Percentiles rank a stretch among this genome's conserved stretches.
Conservation (phyloP, 1,284 basidiomycete genomes). For the Ganoderma resinaceum region DNA sequence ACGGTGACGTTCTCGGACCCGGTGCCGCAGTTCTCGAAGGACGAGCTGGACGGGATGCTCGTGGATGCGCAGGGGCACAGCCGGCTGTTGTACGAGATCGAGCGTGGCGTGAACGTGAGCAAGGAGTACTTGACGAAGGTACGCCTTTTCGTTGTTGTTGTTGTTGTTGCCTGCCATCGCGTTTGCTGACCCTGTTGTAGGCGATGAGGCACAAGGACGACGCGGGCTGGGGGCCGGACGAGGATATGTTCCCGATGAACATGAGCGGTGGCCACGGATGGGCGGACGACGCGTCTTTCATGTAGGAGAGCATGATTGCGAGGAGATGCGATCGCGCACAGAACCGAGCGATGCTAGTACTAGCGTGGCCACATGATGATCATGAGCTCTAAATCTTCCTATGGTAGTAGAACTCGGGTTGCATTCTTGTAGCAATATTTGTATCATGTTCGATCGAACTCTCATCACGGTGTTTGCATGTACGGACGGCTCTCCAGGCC, state of each 20-base stretch:
- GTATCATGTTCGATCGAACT: conserved; percentile 17
- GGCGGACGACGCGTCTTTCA: conserved; percentile 27
- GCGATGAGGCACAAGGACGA: conserved; percentile 42
- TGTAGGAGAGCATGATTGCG: background rate
- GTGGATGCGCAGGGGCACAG: conserved; percentile 65
- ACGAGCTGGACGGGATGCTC: conserved; percentile 71
- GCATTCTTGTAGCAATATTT: conserved; percentile 30
- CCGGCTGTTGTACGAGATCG: conserved; percentile 55
- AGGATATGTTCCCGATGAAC: conserved; percentile 34
- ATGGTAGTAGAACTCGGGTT: background rate
- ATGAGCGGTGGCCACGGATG: conserved; percentile 25
- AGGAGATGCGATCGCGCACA: background rate
- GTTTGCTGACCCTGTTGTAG: conserved; percentile 22
- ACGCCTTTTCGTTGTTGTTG: conserved; percentile 18
- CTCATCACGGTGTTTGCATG: too few relatives aligned
- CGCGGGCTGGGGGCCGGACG: conserved; percentile 35
- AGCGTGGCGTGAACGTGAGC: conserved; percentile 64
- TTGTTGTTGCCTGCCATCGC: background rate
- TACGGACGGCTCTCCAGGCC: background rate
- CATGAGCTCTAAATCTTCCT: background rate
- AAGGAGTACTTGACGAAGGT: conserved; percentile 76
- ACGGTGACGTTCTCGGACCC: conserved; percentile 78
- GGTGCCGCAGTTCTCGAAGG: conserved; percentile 64
- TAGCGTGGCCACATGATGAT: background rate
- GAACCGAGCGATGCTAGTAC: background rate